Evolutionary conservation across 441 rosid species (phyloP), one percentile per base, ranked within the genome.

Genomic region (Populus hybrid): DNA sequence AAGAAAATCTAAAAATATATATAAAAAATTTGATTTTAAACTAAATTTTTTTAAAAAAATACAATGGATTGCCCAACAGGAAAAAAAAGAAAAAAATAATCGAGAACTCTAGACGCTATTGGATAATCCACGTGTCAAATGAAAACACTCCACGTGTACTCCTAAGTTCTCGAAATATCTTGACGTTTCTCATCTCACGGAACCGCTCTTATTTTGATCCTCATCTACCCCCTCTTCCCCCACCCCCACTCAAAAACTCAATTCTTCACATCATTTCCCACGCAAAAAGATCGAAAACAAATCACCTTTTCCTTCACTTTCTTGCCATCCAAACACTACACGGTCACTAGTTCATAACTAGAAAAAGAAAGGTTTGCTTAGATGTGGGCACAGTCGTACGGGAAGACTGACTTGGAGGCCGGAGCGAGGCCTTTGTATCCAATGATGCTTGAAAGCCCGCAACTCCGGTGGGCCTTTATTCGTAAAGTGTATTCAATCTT

Each of bases 401-500:
- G 87, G 64, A 93, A 90, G 86, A 28, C 11, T 69, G 97, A 94
- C 82, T 77, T 87, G 87, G 98, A 93, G 84, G 73, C 86, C 24
- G 90, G 89, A 36, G 71, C 90, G 6, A 84, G 84, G 78, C 84
- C 94, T 74, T 84, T 95, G 83, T 93, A 92, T 78, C 99, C 99
- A 72, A 82, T 78, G 92, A 93, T 95, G 99, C 79, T 88, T 0
- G 99, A 95, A 78, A 85, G 88, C 67, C 94, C 98, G 35, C 86
- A 93, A 84, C 88, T 95, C 76, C 88, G 99, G 21, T 95, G 99
- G 99, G 82, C 91, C 11, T 95, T 95, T 68, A 95, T 95, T 23
- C 85, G 99, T 3, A 95, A 95, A 59, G 87, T 93, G 0, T 95
- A 95, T 78, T 86, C 92, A 6, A 95, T 95, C 73, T 68, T 95